A percentile compares a stretch with the other conserved stretches of the same genome.
These are phyloP conservation scores for Circinella umbellata DNA, from an alignment of 371 early-diverging fungal species.

Conservation along the genomic window DNA sequence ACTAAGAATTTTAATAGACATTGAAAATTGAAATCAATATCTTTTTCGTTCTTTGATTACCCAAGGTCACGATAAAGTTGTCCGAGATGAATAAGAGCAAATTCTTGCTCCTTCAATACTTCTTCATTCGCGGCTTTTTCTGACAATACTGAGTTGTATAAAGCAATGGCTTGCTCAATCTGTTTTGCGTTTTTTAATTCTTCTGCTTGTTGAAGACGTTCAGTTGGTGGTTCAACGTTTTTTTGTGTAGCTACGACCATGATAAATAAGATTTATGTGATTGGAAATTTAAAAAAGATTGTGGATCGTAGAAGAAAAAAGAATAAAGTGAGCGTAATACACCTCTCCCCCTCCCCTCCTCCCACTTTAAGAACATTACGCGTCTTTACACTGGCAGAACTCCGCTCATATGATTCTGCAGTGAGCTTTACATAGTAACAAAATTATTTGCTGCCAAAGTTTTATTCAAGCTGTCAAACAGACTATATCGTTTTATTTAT, in stretches of 20 bases:
- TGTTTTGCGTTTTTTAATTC: conserved; percentile 52
- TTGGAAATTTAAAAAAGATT: neutral
- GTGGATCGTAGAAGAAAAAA: neutral
- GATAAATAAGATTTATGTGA: neutral
- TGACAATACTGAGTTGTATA: conserved; percentile 60
- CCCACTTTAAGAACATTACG: neutral
- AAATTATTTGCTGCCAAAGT: no score
- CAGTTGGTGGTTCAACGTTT: conserved; percentile 19
- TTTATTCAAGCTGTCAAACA: no score
- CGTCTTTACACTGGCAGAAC: neutral
- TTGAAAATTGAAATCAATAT: neutral
- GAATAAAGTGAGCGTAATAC: neutral
- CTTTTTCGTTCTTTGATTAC: conserved; percentile 29
- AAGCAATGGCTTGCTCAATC: conserved; percentile 55
- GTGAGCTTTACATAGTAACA: no score
- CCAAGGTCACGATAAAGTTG: conserved; percentile 67
- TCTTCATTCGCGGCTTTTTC: conserved; percentile 39
- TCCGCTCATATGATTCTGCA: no score
- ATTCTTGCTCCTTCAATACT: conserved; percentile 58
- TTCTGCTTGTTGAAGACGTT: conserved; percentile 55
- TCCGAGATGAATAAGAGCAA: conserved; percentile 64
- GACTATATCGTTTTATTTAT: no score
- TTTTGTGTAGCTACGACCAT: conserved; percentile 19
- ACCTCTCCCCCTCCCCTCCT: neutral
- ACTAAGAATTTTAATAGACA: no score